Evolutionary conservation across 2,329 filamentous ascomycete species (phyloP).

Genomic region (Helotiales sp.): DNA sequence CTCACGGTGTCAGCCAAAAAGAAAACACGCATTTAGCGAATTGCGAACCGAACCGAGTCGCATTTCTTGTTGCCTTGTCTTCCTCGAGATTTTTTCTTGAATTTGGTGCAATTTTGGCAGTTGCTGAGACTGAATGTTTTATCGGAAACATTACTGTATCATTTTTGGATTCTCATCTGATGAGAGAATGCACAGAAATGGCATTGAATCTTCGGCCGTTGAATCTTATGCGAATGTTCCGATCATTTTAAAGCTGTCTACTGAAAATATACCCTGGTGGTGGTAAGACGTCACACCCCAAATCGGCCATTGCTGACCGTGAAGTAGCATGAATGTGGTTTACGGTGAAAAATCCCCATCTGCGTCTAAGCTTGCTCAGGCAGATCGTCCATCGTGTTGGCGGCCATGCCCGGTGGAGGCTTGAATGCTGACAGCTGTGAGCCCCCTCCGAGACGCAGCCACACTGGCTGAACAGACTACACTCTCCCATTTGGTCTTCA

Average conservation of each 20-base stretch:
- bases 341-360: background rate
- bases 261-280: background rate
- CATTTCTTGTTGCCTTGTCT: too few relatives aligned
- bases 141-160: too few relatives aligned
- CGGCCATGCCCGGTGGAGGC: background rate
- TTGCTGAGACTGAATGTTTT: too few relatives aligned
- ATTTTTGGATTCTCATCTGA: background rate
- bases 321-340: background rate
- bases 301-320: background rate
- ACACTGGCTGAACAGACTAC: slow-evolving; percentile 1
- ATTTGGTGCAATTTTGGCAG: too few relatives aligned
- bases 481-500: background rate
- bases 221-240: background rate
- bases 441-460: slow-evolving; percentile 6
- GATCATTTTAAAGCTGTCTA: background rate
- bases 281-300: background rate
- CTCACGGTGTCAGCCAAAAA: too few relatives aligned
- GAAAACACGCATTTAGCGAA: too few relatives aligned
- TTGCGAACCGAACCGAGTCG: too few relatives aligned
- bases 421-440: slow-evolving; percentile 11
- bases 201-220: too few relatives aligned
- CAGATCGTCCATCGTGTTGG: background rate
- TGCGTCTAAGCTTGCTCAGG: too few relatives aligned
- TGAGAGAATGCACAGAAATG: too few relatives aligned
- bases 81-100: too few relatives aligned